Percentiles rank a stretch among this genome's conserved stretches.
Conservation (phyloP, 2,329 filamentous ascomycete genomes). For the Cordyceps pruinosa region DNA sequence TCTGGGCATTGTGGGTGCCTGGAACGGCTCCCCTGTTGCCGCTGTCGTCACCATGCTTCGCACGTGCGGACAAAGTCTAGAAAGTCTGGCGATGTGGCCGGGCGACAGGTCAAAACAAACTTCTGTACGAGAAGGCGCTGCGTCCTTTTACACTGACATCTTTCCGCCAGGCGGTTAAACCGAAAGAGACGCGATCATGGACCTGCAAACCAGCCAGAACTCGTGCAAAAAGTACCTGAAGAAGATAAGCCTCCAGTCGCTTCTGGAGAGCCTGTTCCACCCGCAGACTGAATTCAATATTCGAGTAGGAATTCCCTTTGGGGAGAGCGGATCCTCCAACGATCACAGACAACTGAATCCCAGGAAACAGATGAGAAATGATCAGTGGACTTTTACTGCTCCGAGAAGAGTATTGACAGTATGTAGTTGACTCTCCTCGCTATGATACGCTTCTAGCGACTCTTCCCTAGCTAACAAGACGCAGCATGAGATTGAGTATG, state of each 20-base stretch:
- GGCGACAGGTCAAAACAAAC: not conserved
- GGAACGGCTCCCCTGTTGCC: not conserved
- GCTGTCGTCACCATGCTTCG: not conserved
- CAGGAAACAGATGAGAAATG: constrained; percentile 22
- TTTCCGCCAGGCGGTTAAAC: not conserved
- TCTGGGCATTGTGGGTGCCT: not conserved
- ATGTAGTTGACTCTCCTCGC: not conserved
- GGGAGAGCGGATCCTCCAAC: not conserved
- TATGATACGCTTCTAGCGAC: not conserved
- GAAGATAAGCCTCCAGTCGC: constrained; percentile 19
- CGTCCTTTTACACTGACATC: not conserved
- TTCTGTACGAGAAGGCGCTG: not conserved
- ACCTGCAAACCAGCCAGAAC: constrained; percentile 19
- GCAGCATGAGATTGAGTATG: not conserved
- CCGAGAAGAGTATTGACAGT: constrained; percentile 12
- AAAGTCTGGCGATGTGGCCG: not conserved
- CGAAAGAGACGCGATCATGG: not conserved
- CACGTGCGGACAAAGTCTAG: not conserved
- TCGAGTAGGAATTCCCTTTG: constrained; percentile 16
- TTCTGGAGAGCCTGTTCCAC: constrained; percentile 22
- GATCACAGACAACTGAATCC: constrained; percentile 9
- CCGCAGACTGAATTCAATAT: constrained; percentile 23
- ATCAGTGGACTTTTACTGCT: constrained; percentile 24
- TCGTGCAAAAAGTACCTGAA: constrained; percentile 22
- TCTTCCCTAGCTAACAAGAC: not conserved